Evolutionary conservation across 164 flowering plant species (phyloP).

Genomic region (Annona squamosa): DNA sequence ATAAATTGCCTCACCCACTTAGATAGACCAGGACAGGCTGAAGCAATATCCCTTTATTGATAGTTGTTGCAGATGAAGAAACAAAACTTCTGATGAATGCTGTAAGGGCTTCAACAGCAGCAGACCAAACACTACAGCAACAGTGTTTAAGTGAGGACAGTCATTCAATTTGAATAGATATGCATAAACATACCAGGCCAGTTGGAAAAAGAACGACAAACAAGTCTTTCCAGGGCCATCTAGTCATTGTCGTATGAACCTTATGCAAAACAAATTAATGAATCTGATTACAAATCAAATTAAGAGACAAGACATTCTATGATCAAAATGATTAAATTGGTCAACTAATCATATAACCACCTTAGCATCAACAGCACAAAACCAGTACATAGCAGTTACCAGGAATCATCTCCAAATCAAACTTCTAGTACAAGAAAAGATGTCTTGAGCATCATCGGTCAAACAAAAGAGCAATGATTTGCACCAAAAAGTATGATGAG

Average conservation of each 20-base stretch:
- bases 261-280: not conserved
- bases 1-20: slow-evolving; percentile 32
- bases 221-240: not conserved
- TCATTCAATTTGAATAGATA: not conserved
- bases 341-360: too few relatives aligned
- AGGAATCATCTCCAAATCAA: too few relatives aligned
- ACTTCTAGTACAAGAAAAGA: too few relatives aligned
- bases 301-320: too few relatives aligned
- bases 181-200: not conserved
- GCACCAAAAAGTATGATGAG: too few relatives aligned
- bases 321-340: too few relatives aligned
- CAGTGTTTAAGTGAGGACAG: slow-evolving; percentile 1
- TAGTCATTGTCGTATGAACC: not conserved
- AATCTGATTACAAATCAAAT: not conserved
- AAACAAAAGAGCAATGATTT: too few relatives aligned
- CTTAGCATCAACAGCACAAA: too few relatives aligned
- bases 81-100: slow-evolving; percentile 79
- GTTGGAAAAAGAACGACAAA: not conserved
- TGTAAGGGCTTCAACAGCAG: slow-evolving; percentile 81
- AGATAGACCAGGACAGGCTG: slow-evolving; percentile 86
- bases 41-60: slow-evolving; percentile 52
- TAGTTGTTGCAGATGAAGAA: slow-evolving; percentile 26
- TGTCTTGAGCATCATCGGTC: too few relatives aligned
- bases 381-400: too few relatives aligned
- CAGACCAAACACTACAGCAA: slow-evolving; percentile 74